These are phyloP conservation scores for Euphorbia schlechtendalii DNA, from an alignment of 441 rosid species.

Conservation along the genomic window DNA sequence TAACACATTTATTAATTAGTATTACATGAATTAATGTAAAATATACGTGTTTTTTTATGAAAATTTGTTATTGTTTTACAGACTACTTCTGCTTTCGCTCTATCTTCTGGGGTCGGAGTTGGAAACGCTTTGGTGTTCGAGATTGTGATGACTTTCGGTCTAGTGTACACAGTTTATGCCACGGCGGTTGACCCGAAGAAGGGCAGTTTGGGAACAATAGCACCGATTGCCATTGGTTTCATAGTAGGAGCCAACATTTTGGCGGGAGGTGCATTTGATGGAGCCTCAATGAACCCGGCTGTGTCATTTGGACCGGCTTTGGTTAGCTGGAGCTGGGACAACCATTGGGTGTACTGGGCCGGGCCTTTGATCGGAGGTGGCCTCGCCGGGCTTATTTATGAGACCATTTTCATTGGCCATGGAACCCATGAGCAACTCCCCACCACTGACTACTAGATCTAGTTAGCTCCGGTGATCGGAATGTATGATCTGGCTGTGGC, in stretches of 20 bases:
- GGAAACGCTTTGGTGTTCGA: conserved; percentile 75
- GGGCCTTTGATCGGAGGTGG: conserved; percentile 82
- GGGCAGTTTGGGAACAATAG: conserved; percentile 61
- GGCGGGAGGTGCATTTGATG: conserved; percentile 78
- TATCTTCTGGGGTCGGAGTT: conserved; percentile 61
- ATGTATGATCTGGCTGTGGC: conserved; percentile 5
- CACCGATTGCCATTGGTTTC: conserved; percentile 83
- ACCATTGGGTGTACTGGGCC: conserved; percentile 91
- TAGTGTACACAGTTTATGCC: conserved; percentile 79
- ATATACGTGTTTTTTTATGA: no score
- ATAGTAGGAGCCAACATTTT: conserved; percentile 83
- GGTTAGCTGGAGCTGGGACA: conserved; percentile 79
- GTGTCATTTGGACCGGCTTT: conserved; percentile 87
- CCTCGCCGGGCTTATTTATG: conserved; percentile 67
- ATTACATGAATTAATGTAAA: no score
- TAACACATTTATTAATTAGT: no score
- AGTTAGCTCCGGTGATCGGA: neutral
- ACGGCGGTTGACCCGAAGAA: conserved; percentile 80
- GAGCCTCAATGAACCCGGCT: no score
- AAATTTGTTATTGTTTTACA: conserved; percentile 19
- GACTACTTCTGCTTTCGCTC: conserved; percentile 50
- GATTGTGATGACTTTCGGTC: conserved; percentile 91
- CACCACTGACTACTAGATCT: conserved; percentile 47
- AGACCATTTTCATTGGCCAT: conserved; percentile 49
- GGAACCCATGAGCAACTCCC: conserved; percentile 51